phyloP scores from a whole-genome alignment of 768 basidiomycete genomes.

The Clitopilus passeckerianus region DNA sequence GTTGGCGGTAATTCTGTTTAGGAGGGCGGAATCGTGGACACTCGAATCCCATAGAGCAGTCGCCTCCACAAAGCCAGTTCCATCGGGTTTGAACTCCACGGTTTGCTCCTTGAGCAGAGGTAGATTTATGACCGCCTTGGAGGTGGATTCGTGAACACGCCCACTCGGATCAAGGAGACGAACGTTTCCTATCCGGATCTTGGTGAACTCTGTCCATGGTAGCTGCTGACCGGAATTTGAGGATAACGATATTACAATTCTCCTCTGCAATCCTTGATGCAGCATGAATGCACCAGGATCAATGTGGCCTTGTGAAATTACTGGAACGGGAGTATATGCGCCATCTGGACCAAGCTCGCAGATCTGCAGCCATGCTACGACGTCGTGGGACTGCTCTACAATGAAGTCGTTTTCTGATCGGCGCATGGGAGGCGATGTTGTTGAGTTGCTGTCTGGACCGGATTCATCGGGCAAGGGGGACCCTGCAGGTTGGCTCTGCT shows the following conservation, averaged over 20 bases:
- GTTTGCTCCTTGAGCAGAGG: slow-evolving; percentile 69
- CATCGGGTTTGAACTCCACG: slow-evolving; percentile 79
- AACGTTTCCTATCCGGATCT: slow-evolving; percentile 76
- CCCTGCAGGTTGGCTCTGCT: slow-evolving; percentile 35
- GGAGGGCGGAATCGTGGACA: slow-evolving; percentile 75
- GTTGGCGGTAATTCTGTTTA: slow-evolving; percentile 79
- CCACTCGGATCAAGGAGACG: slow-evolving; percentile 84
- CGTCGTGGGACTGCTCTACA: slow-evolving; percentile 82
- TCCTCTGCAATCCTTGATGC: slow-evolving; percentile 91
- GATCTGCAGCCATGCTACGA: slow-evolving; percentile 84
- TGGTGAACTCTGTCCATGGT: slow-evolving; percentile 79
- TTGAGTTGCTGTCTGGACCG: slow-evolving; percentile 33
- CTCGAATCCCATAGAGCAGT: slow-evolving; percentile 92
- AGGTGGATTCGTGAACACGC: slow-evolving; percentile 71
- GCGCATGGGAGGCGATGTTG: slow-evolving; percentile 68
- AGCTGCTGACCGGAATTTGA: slow-evolving; percentile 89
- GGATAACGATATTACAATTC: slow-evolving; percentile 67
- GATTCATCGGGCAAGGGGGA: slow-evolving; percentile 18
- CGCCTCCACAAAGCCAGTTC: slow-evolving; percentile 65
- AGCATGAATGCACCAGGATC: slow-evolving; percentile 86
- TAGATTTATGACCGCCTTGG: slow-evolving; percentile 66
- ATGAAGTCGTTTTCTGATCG: slow-evolving; percentile 92
- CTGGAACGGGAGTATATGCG: slow-evolving; percentile 77
- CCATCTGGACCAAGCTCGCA: slow-evolving; percentile 85
- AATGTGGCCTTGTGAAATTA: slow-evolving; percentile 65